A percentile compares a stretch with the other conserved stretches of the same genome.
Evolutionary conservation across 192 early-diverging fungal species (phyloP).

Genomic region (Linnemannia hyalina): DNA sequence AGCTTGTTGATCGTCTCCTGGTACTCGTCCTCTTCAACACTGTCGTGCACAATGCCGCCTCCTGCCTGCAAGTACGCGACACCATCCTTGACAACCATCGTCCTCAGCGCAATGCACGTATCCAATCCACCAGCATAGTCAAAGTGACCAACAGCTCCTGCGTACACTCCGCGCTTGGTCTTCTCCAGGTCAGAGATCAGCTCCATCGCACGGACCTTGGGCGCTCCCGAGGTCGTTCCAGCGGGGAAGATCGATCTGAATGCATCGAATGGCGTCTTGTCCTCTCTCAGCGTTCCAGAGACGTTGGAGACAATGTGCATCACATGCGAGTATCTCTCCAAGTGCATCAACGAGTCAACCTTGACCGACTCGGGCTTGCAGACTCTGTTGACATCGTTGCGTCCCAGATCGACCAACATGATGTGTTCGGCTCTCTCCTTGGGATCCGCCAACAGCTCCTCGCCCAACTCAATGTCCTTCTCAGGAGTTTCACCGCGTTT

Average conservation of each 20-base stretch:
- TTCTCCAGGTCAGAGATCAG: constrained; percentile 91
- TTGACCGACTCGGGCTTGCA: constrained; percentile 93
- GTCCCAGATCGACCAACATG: constrained; percentile 98
- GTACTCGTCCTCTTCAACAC: constrained; percentile 91
- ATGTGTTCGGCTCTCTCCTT: constrained; percentile 99
- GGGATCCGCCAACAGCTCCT: constrained; percentile 89
- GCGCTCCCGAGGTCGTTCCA: constrained; percentile 98
- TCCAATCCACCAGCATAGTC: constrained; percentile 94
- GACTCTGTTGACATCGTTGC: constrained; percentile 98
- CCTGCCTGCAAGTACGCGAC: constrained; percentile 96
- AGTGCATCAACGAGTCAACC: constrained; percentile 97
- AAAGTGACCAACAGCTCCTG: constrained; percentile 94
- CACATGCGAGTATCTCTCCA: constrained; percentile 97
- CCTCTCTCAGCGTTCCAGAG: constrained; percentile 88
- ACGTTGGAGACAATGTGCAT: constrained; percentile 99
- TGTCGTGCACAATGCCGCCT: constrained; percentile 97
- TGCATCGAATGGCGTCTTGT: constrained; percentile 93
- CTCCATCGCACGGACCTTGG: constrained; percentile 97
- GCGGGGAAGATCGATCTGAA: constrained; percentile 99
- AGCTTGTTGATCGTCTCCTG: constrained; percentile 98
- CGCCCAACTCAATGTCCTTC: constrained; percentile 92
- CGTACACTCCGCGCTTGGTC: constrained; percentile 94
- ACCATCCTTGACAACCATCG: constrained; percentile 98
- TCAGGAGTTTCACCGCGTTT: constrained; percentile 87
- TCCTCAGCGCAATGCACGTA: constrained; percentile 98